A percentile compares a stretch with the other conserved stretches of the same genome.
phyloP scores from a whole-genome alignment of 495 filamentous ascomycete genomes.

The Darksidea phi region DNA sequence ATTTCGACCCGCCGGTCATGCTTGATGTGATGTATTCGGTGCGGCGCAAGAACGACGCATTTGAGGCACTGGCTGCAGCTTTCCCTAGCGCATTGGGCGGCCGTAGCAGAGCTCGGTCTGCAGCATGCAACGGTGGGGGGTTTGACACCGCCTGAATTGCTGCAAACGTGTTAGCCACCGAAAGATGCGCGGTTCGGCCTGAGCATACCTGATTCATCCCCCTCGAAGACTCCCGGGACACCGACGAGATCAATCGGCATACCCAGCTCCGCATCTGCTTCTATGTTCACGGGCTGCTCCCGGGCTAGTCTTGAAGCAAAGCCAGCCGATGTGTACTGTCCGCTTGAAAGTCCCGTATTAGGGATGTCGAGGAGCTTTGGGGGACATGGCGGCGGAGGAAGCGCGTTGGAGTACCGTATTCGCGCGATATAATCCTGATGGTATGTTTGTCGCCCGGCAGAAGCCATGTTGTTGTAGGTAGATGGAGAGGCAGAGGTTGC shows the following conservation, averaged over 20 bases:
- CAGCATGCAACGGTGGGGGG: conserved; percentile 68
- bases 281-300: conserved; percentile 91
- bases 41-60: conserved; percentile 88
- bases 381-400: conserved; percentile 87
- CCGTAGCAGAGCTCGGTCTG: conserved; percentile 76
- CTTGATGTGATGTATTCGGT: conserved; percentile 92
- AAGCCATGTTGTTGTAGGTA: conserved; percentile 14
- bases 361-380: conserved; percentile 97
- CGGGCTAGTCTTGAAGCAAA: conserved; percentile 85
- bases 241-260: conserved; percentile 96
- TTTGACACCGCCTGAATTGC: conserved; percentile 77
- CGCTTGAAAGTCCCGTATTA: conserved; percentile 76
- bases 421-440: conserved; percentile 96
- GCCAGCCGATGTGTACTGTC: conserved; percentile 78
- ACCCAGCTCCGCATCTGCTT: conserved; percentile 94
- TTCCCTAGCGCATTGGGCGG: conserved; percentile 79
- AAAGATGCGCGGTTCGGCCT: conserved; percentile 24
- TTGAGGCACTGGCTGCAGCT: conserved; percentile 61
- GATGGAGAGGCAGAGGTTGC: neutral
- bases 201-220: conserved; percentile 85
- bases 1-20: conserved; percentile 44
- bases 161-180: conserved; percentile 42
- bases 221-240: conserved; percentile 89
- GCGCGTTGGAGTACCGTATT: conserved; percentile 88
- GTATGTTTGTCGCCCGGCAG: conserved; percentile 43